A percentile compares a stretch with the other conserved stretches of the same genome.
Evolutionary conservation across 108 stramenopile genomes (phyloP).

Genomic region (Fragilaria crotonensis): DNA sequence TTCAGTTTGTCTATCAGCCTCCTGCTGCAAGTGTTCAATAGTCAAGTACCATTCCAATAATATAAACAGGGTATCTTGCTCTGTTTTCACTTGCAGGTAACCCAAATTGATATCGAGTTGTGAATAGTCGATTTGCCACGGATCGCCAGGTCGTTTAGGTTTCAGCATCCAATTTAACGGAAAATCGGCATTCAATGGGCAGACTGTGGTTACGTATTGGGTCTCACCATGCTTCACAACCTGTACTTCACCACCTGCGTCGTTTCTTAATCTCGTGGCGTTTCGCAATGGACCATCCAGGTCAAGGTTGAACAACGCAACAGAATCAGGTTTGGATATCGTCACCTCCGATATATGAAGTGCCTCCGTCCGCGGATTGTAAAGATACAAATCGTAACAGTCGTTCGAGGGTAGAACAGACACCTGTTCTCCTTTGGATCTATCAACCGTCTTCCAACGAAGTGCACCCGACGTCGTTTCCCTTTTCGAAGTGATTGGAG

Average conservation of each 20-base stretch:
- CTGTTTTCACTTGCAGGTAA: constrained; percentile 3
- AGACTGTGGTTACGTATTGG: constrained; percentile 39
- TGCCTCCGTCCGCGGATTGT: constrained; percentile 37
- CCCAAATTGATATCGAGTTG: constrained; percentile 15
- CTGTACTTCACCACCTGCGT: constrained; percentile 21
- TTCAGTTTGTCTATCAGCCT: neutral
- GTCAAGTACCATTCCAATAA: neutral
- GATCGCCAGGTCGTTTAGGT: neutral
- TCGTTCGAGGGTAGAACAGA: constrained; percentile 7
- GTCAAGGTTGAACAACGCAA: constrained; percentile 27
- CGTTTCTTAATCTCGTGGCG: constrained; percentile 12
- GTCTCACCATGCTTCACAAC: constrained; percentile 26
- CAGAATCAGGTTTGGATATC: constrained; percentile 37
- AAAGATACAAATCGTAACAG: constrained; percentile 46
- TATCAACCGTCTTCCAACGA: neutral
- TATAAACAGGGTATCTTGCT: neutral
- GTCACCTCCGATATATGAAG: constrained; percentile 43
- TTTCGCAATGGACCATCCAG: constrained; percentile 3
- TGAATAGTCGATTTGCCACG: neutral
- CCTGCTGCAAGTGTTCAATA: neutral
- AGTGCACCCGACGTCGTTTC: neutral
- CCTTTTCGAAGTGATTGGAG: neutral
- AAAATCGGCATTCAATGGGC: neutral
- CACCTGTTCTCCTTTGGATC: neutral
- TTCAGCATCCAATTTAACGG: neutral